phyloP scores from a whole-genome alignment of 345 rosid species.

The Isatis tinctoria region DNA sequence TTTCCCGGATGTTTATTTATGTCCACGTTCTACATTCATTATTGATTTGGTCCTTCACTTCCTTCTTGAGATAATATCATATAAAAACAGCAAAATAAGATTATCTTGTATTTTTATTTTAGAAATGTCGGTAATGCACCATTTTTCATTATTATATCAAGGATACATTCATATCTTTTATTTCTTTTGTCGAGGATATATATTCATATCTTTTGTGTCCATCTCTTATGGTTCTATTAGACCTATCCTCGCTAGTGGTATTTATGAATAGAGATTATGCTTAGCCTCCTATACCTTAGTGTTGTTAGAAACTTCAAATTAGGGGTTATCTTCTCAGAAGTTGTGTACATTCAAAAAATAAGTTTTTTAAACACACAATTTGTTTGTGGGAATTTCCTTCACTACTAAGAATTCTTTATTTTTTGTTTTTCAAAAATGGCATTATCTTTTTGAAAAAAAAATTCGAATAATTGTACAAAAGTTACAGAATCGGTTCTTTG shows the following conservation, averaged over 20 bases:
- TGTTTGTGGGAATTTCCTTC: neutral
- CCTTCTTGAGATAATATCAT: neutral
- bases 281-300: neutral
- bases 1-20: conserved; percentile 15
- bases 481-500: neutral
- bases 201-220: neutral
- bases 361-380: neutral
- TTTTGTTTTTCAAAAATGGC: too few species aligned
- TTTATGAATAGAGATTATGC: neutral
- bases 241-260: neutral
- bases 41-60: conserved; percentile 15
- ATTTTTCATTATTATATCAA: neutral
- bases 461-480: neutral
- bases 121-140: neutral
- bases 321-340: neutral
- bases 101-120: neutral
- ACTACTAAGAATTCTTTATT: neutral
- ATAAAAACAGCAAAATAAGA: neutral
- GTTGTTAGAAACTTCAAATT: neutral
- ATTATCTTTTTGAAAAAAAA: too few species aligned
- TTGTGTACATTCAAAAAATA: too few species aligned
- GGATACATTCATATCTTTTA: neutral
- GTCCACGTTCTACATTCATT: conserved; percentile 22
- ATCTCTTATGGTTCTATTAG: neutral
- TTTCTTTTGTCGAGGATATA: neutral